A percentile compares a stretch with the other conserved stretches of the same genome.
Evolutionary conservation across 345 rosid species (phyloP).

Genomic region (Nephelium lappaceum): DNA sequence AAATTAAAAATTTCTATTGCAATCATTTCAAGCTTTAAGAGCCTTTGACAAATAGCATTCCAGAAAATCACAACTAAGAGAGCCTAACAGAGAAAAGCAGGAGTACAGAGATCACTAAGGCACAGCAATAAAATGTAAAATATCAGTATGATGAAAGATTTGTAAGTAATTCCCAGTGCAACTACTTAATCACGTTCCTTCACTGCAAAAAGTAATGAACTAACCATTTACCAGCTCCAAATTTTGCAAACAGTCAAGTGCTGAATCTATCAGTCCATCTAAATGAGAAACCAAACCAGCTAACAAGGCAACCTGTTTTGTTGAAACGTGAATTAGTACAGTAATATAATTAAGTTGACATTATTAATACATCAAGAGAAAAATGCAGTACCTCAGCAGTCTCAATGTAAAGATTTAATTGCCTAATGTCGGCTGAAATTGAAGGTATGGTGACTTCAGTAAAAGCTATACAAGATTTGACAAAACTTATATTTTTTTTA

Average conservation of each 20-base stretch:
- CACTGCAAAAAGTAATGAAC: constrained; percentile 30
- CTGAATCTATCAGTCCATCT: constrained; percentile 70
- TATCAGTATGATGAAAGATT: not conserved
- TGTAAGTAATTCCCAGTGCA: not conserved
- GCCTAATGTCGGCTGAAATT: constrained; percentile 51
- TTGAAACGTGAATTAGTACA: constrained; percentile 25
- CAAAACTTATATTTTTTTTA: constrained; percentile 46
- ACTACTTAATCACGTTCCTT: constrained; percentile 13
- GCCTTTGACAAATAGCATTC: not conserved
- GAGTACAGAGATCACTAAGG: not conserved
- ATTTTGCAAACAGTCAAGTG: constrained; percentile 57
- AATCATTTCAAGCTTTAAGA: not conserved
- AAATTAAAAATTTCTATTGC: not conserved
- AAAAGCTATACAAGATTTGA: constrained; percentile 85
- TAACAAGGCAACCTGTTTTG: constrained; percentile 70
- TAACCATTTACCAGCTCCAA: constrained; percentile 53
- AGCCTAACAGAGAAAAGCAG: constrained; percentile 1
- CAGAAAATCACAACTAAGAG: not conserved
- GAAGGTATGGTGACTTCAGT: constrained; percentile 89
- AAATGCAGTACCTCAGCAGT: constrained; percentile 76
- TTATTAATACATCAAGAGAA: constrained; percentile 22
- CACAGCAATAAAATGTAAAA: not conserved
- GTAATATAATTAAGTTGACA: constrained; percentile 15
- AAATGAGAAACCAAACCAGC: constrained; percentile 81
- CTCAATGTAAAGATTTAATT: constrained; percentile 77